Conservation (phyloP, 1,139 yeast genomes). For the Yamadazyma triangularis region DNA sequence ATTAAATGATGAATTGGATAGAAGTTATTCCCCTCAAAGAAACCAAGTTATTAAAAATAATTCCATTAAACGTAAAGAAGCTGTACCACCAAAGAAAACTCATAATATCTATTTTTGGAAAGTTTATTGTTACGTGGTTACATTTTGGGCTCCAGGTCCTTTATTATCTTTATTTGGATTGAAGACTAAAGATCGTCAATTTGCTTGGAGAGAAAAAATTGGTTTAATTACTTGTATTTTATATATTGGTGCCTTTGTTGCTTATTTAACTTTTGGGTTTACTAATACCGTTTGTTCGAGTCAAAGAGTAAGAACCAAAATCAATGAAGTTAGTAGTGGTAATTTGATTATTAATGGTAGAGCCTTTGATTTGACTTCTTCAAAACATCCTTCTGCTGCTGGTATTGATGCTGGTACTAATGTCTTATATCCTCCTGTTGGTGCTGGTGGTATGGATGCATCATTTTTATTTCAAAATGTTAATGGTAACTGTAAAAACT, state of each 20-base stretch:
- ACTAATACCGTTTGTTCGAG: constrained; percentile 76
- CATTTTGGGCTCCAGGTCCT: constrained; percentile 91
- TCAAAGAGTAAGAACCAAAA: constrained; percentile 48
- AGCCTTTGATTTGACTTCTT: constrained; percentile 65
- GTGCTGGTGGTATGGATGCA: constrained; percentile 90
- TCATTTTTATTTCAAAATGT: constrained; percentile 91
- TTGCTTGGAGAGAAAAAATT: constrained; percentile 96
- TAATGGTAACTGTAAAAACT: constrained; percentile 83
- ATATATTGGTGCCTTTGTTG: constrained; percentile 72
- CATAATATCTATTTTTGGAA: constrained; percentile 65
- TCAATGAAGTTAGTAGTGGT: constrained; percentile 55
- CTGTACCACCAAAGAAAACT: constrained; percentile 13
- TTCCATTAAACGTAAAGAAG: constrained; percentile 6
- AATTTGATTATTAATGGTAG: constrained; percentile 76
- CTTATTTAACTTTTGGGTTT: constrained; percentile 88
- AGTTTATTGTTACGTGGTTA: constrained; percentile 69
- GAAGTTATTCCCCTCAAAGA: constrained; percentile 23
- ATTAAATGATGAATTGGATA: constrained; percentile 51
- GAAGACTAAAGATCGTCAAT: constrained; percentile 73
- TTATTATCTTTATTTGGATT: constrained; percentile 71
- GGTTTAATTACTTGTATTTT: constrained; percentile 75
- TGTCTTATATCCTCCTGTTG: constrained; percentile 74
- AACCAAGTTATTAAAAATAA: constrained; percentile 20
- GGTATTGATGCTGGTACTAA: constrained; percentile 69
- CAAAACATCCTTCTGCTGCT: constrained; percentile 76